Base-by-base conservation (phyloP, 495 filamentous ascomycete species). In the Trichocladium uniseriatum region DNA sequence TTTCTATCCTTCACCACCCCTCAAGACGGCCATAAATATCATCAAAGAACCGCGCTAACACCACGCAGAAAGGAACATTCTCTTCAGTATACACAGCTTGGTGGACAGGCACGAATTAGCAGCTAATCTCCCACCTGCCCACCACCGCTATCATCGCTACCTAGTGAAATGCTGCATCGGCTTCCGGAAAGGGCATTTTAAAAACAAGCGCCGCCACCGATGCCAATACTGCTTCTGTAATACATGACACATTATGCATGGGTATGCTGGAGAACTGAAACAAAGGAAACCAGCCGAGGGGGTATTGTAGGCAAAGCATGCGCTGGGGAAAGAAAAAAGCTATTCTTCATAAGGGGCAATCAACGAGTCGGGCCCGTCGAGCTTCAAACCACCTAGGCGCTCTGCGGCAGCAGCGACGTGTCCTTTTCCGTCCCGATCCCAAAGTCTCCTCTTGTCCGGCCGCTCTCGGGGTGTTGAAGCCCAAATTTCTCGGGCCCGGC, bases 401-500 rank as follows among this genome's bases (percentile, higher is more conserved):
- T 73, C 58, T 70, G 64, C 15, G 69, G 69, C 45, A 66, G 35
- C 43, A 67, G 24, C 45, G 56, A 50, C 6, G 55, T 43, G 36
- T 56, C 57, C 60, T 69, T 63, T 34, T 69, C 67, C 19, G 36
- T 41, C 39, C 60, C 65, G 8, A 68, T 60, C 14, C 40, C 52
- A 21, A 68, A 65, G n/a, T n/a, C n/a, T 18, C 62, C 59, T 44
- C 59, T 52, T 8, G 59, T 43, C 27, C 59, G 44, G 6, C 62
- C 64, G 35, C 67, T 69, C 32, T 65, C 61, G 8, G 66, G 62
- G 27, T 67, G 61, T 18, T 69, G 64, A 18, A 67, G 53, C 15
- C 69, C 70, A 28, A 68, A 49, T 60, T 74, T 74, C 46, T 71
- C 69, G 43, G 72, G 48, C 15, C 73, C 74, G 21, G 70, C 67